These are phyloP conservation scores for Aspergillus floridensis DNA, from an alignment of 2,329 filamentous ascomycete species.

Conservation along the genomic window DNA sequence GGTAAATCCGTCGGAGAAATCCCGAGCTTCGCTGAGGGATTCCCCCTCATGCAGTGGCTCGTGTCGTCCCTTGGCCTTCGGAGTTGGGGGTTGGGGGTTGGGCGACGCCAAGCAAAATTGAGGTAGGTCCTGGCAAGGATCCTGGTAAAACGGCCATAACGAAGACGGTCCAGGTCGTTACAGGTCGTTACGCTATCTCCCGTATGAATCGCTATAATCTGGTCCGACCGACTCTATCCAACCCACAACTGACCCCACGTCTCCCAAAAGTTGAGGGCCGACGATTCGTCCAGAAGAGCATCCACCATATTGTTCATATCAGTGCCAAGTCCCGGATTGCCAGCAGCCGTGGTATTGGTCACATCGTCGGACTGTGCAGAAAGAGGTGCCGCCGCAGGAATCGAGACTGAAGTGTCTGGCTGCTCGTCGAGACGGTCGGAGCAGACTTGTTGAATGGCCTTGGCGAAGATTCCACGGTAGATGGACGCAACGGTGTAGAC, in stretches of 20 bases:
- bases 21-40: too few relatives aligned
- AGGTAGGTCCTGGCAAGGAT: too few relatives aligned
- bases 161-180: too few relatives aligned
- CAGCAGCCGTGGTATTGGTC: neutral
- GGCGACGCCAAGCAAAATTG: too few relatives aligned
- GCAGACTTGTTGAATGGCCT: constrained; percentile 25
- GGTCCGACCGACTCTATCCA: neutral
- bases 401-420: neutral
- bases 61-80: too few relatives aligned
- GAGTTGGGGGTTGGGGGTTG: too few relatives aligned
- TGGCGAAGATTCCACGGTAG: constrained; percentile 27
- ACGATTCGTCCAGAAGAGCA: constrained; percentile 24
- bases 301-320: constrained; percentile 15
- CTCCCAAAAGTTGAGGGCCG: constrained; percentile 25
- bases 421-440: constrained; percentile 13
- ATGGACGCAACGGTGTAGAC: constrained; percentile 29
- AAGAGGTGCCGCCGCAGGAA: neutral
- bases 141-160: too few relatives aligned
- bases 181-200: too few relatives aligned
- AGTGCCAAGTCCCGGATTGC: neutral
- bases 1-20: too few relatives aligned
- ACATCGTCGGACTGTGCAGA: neutral
- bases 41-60: too few relatives aligned
- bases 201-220: too few relatives aligned
- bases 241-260: constrained; percentile 12